Conservation (phyloP, 768 basidiomycete species). For the Porphyrellus cyaneotinctus region DNA sequence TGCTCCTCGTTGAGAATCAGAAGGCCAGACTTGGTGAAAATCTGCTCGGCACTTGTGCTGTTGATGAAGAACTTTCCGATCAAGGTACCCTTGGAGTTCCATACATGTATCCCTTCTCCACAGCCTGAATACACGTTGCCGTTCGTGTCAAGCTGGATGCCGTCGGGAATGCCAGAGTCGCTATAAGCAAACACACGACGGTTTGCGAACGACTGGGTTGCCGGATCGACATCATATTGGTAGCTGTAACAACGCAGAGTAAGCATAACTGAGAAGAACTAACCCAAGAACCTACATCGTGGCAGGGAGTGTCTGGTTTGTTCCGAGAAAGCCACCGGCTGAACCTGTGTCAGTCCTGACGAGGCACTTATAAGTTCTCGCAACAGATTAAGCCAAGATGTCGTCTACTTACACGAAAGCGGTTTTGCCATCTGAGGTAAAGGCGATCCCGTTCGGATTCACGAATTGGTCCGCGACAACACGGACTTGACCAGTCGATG, state of each 20-base stretch:
- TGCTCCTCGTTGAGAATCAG: slow-evolving; percentile 39
- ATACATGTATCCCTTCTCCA: slow-evolving; percentile 68
- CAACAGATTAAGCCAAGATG: not conserved
- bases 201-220: slow-evolving; percentile 50
- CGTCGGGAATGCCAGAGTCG: slow-evolving; percentile 67
- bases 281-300: slow-evolving; percentile 53
- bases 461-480: slow-evolving; percentile 78
- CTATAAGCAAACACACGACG: slow-evolving; percentile 64
- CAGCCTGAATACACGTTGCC: slow-evolving; percentile 68
- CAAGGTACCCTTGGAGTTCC: slow-evolving; percentile 50
- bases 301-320: slow-evolving; percentile 57
- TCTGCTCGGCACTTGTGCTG: slow-evolving; percentile 35
- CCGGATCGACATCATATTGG: slow-evolving; percentile 60
- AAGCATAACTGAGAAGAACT: not conserved
- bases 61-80: slow-evolving; percentile 32
- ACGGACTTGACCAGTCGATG: slow-evolving; percentile 56
- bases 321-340: slow-evolving; percentile 43
- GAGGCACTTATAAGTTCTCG: slow-evolving; percentile 11
- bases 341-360: slow-evolving; percentile 31
- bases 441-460: slow-evolving; percentile 71
- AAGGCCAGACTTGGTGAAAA: slow-evolving; percentile 39
- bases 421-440: slow-evolving; percentile 56
- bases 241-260: slow-evolving; percentile 41
- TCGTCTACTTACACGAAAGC: slow-evolving; percentile 53
- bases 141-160: slow-evolving; percentile 56